Evolutionary conservation across 2,329 filamentous ascomycete genomes (phyloP).

Genomic region (Apiospora arundinis): DNA sequence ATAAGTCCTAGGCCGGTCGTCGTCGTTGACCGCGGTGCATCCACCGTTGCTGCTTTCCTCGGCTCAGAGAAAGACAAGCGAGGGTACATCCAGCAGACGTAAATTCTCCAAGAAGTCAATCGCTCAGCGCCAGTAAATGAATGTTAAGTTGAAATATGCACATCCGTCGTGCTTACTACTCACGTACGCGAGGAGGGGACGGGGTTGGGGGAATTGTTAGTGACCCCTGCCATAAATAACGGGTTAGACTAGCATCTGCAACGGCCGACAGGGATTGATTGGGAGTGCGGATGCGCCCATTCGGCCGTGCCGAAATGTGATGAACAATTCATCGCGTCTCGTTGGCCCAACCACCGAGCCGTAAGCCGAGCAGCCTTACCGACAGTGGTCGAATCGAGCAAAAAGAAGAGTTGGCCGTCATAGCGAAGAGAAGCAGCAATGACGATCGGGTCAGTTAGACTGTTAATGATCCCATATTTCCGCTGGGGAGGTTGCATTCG

Average conservation of each 20-base stretch:
- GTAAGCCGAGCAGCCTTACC: not conserved
- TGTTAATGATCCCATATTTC: not conserved
- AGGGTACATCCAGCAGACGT: not conserved
- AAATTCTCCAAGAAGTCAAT: not conserved
- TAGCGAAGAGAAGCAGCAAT: not conserved
- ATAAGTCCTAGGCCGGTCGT: not conserved
- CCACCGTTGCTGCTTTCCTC: not conserved
- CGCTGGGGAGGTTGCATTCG: constrained; percentile 9
- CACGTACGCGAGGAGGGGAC: not conserved
- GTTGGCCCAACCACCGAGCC: constrained; percentile 13
- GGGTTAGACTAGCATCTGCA: constrained; percentile 16
- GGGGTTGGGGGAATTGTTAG: constrained; percentile 1
- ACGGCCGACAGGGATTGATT: constrained; percentile 1
- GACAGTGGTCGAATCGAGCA: not conserved
- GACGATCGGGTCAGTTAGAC: not conserved
- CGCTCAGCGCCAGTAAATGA: not conserved
- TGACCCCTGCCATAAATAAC: not conserved
- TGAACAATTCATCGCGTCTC: not conserved
- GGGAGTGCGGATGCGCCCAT: not conserved
- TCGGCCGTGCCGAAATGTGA: constrained; percentile 17
- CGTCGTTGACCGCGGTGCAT: not conserved
- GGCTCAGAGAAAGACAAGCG: not conserved
- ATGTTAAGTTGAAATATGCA: not conserved
- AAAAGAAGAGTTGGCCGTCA: not conserved
- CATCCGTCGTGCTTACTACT: not conserved